A percentile compares a stretch with the other conserved stretches of the same genome.
Conservation (phyloP, 2,329 filamentous ascomycete genomes). For the Amauroascus verrucosus region DNA sequence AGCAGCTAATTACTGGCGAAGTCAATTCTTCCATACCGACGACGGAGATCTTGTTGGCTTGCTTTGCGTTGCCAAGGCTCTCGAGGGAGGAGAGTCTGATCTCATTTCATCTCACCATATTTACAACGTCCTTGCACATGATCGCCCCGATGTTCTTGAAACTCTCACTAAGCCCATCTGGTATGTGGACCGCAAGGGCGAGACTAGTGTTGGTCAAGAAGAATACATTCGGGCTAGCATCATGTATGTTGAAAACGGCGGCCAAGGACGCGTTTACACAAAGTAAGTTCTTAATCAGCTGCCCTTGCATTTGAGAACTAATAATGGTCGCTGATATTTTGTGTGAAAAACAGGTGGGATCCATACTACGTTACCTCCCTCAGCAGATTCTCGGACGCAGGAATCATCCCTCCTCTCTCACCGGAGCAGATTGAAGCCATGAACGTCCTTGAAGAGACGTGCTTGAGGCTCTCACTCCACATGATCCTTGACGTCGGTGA, state of each 20-base stretch:
- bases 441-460: conserved; percentile 63
- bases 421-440: conserved; percentile 58
- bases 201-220: conserved; percentile 62
- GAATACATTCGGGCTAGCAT: conserved; percentile 63
- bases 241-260: conserved; percentile 63
- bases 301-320: neutral
- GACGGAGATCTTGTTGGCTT: conserved; percentile 74
- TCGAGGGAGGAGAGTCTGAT: conserved; percentile 76
- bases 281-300: conserved; percentile 42
- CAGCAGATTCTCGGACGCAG: conserved; percentile 60
- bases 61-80: conserved; percentile 66
- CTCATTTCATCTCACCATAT: conserved; percentile 68
- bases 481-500: conserved; percentile 82
- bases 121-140: conserved; percentile 66
- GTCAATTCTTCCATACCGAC: conserved; percentile 78
- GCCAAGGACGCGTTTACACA: conserved; percentile 58
- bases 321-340: neutral
- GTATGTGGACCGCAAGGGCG: conserved; percentile 89
- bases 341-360: conserved; percentile 49
- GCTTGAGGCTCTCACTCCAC: conserved; percentile 61
- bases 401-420: conserved; percentile 62
- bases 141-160: conserved; percentile 69
- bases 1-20: conserved; percentile 17
- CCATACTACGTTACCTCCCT: conserved; percentile 77
- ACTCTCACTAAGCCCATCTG: conserved; percentile 66